phyloP scores from a whole-genome alignment of 495 filamentous ascomycete species.

The Lepidopterella palustris region DNA sequence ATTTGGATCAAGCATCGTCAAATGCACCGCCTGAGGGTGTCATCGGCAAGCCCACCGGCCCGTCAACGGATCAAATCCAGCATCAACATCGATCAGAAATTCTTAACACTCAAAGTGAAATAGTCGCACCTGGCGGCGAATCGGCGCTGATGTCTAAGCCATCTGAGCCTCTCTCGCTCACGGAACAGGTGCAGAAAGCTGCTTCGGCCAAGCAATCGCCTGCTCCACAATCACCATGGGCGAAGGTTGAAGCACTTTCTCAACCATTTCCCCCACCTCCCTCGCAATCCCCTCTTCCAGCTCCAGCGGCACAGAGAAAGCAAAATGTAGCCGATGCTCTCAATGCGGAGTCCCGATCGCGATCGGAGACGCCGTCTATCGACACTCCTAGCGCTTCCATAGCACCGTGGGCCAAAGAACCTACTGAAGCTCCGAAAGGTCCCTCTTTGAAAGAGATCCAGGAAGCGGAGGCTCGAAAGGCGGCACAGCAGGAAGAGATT shows the following conservation, averaged over 20 bases:
- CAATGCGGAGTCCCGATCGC: conserved; percentile 62
- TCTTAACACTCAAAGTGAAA: not conserved
- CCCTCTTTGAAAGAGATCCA: conserved; percentile 96
- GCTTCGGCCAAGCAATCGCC: conserved; percentile 60
- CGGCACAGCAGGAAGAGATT: conserved; percentile 81
- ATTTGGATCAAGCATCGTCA: conserved; percentile 33
- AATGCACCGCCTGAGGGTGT: conserved; percentile 20
- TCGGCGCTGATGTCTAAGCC: not conserved
- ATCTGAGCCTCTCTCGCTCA: conserved; percentile 54
- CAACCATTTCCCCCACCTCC: conserved; percentile 73
- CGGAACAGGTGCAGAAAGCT: conserved; percentile 84
- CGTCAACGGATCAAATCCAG: not conserved
- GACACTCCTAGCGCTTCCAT: conserved; percentile 47
- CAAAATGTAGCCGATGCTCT: conserved; percentile 80
- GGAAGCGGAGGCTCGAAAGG: conserved; percentile 86
- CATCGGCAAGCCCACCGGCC: conserved; percentile 23
- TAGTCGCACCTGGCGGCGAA: conserved; percentile 7
- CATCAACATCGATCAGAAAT: conserved; percentile 12
- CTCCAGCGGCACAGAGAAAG: conserved; percentile 78
- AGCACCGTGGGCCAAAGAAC: conserved; percentile 91
- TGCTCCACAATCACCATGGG: conserved; percentile 52
- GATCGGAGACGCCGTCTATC: conserved; percentile 59
- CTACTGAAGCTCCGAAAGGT: conserved; percentile 68
- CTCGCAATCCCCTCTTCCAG: conserved; percentile 72
- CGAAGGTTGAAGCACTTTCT: conserved; percentile 57